These are phyloP conservation scores for Yamadazyma kitorensis DNA, from an alignment of 805 yeast species.

Conservation along the genomic window DNA sequence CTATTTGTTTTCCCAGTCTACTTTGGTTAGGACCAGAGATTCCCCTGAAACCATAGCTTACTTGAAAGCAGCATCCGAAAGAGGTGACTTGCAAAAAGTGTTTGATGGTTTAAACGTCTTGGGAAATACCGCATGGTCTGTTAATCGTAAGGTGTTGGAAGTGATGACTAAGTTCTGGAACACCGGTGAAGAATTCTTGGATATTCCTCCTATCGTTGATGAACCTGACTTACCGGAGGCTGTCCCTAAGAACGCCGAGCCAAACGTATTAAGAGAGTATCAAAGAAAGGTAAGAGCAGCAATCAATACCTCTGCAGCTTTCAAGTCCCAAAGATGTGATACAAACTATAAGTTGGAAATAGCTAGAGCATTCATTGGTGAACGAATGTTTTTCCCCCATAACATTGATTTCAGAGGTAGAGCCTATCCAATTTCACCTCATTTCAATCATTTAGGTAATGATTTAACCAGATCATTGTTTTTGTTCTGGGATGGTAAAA, in stretches of 20 bases:
- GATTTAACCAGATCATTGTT: constrained; percentile 73
- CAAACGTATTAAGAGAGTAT: constrained; percentile 66
- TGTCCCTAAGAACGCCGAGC: constrained; percentile 70
- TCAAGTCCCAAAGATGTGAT: constrained; percentile 89
- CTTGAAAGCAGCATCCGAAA: constrained; percentile 76
- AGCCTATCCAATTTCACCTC: constrained; percentile 79
- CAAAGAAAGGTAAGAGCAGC: constrained; percentile 55
- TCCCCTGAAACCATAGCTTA: constrained; percentile 90
- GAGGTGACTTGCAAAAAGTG: constrained; percentile 61
- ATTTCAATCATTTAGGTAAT: constrained; percentile 77
- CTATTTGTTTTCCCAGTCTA: constrained; percentile 60
- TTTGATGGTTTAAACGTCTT: constrained; percentile 81
- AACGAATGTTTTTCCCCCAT: constrained; percentile 73
- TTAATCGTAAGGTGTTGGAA: constrained; percentile 67
- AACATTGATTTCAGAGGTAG: constrained; percentile 81
- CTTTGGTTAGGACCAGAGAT: constrained; percentile 73
- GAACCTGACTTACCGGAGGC: constrained; percentile 46
- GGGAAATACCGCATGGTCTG: constrained; percentile 91
- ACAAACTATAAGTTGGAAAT: constrained; percentile 90
- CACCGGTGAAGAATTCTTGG: constrained; percentile 70
- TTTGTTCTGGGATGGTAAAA: constrained; percentile 74
- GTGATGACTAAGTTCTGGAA: constrained; percentile 84
- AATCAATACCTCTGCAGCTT: constrained; percentile 59
- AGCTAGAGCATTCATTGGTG: constrained; percentile 87
- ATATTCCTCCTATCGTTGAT: constrained; percentile 53